These are phyloP conservation scores for Candida taoyuanica DNA, from an alignment of 805 yeast species.

Conservation along the genomic window DNA sequence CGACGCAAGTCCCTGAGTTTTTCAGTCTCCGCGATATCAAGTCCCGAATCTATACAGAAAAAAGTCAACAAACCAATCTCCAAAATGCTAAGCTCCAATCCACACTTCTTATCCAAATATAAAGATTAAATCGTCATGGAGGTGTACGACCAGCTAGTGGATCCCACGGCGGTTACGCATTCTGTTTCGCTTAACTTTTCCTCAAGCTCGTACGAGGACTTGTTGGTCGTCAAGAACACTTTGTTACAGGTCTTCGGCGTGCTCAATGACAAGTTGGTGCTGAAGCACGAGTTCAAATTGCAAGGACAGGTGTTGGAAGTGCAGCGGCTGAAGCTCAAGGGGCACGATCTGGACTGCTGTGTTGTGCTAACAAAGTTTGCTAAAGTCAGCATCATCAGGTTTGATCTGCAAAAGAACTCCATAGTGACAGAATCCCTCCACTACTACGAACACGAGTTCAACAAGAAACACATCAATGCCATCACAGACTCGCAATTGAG, in stretches of 20 bases:
- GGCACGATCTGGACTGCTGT: conserved; percentile 52
- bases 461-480: conserved; percentile 42
- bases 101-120: too few species aligned
- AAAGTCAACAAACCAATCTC: too few species aligned
- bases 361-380: conserved; percentile 68
- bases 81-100: not conserved
- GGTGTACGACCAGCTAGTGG: conserved; percentile 70
- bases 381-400: conserved; percentile 68
- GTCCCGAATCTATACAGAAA: too few species aligned
- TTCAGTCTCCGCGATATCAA: too few species aligned
- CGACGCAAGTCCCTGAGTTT: too few species aligned
- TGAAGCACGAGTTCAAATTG: conserved; percentile 62
- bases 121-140: conserved; percentile 55
- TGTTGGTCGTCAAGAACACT: conserved; percentile 68
- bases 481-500: conserved; percentile 26
- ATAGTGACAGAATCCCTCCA: conserved; percentile 79
- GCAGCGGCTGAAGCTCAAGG: conserved; percentile 43
- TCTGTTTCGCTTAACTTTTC: conserved; percentile 51
- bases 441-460: conserved; percentile 71
- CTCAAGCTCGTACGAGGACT: conserved; percentile 36
- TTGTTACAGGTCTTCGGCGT: conserved; percentile 38
- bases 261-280: conserved; percentile 25
- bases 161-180: conserved; percentile 69
- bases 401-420: conserved; percentile 52
- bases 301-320: conserved; percentile 67